These are phyloP conservation scores for Solanum pimpinellifolium DNA, from an alignment of 257 asterid species.

Conservation along the genomic window DNA sequence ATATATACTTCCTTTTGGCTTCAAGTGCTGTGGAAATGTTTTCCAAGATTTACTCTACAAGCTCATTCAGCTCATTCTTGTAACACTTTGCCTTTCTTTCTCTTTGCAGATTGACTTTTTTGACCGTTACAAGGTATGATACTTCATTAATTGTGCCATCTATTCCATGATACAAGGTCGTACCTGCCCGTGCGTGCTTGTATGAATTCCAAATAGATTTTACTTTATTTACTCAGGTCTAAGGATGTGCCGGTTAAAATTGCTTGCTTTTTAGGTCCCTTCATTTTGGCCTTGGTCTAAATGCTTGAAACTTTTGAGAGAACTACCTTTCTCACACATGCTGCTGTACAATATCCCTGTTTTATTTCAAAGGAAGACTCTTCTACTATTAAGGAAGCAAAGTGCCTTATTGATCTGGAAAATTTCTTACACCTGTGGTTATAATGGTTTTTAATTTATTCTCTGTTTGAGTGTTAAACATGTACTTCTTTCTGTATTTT, in stretches of 20 bases:
- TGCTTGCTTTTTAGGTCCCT: not conserved
- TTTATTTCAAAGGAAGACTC: not conserved
- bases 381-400: not conserved
- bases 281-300: not conserved
- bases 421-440: not conserved
- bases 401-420: not conserved
- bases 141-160: not conserved
- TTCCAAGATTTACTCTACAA: not conserved
- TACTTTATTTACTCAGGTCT: not conserved
- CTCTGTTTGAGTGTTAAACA: not conserved
- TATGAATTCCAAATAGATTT: not conserved
- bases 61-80: not conserved
- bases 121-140: slow-evolving; percentile 75
- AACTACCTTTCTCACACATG: not conserved
- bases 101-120: slow-evolving; percentile 81
- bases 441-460: not conserved
- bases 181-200: not conserved
- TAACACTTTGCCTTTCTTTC: slow-evolving; percentile 4
- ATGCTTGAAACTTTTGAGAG: not conserved
- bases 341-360: not conserved
- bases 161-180: not conserved
- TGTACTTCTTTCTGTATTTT: not conserved
- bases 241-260: not conserved
- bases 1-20: not conserved
- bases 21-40: not conserved